Evolutionary conservation across 176 grass and related monocot species (phyloP), one percentile per base, ranked within the genome.

Genomic region (Zoysia japonica): DNA sequence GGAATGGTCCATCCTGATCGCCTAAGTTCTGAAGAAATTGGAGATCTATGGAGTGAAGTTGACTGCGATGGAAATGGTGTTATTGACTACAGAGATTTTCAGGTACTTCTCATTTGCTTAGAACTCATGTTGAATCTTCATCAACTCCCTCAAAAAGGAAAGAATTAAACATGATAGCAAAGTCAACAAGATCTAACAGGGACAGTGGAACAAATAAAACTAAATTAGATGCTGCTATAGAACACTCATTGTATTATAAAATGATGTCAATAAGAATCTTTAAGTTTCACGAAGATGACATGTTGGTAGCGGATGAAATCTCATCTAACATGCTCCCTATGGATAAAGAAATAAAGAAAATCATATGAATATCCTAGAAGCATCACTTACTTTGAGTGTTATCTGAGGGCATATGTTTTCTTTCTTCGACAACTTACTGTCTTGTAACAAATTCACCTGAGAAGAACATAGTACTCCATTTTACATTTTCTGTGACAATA

Each of bases 21-120:
- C 40, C 82, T 97, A 60, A 91, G 35, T 75, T 79, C 84, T 75
- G 67, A 93, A 78, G 93, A 97, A 80, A 87, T 81, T 73, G n/a
- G 89, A 76, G 86, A 87, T 62, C 59, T 93, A 39, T 97, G 90
- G 93, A 75, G 17, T 76, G 90, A 97, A 74, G 85, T 80, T 79
- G 91, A 90, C 70, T 65, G 55, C 1, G 82, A 97, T 35, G 79
- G 87, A 51, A 88, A 91, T 71, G 88, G 89, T 81, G 76, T 88
- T 78, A 55, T 97, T 65, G 76, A 88, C 80, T 90, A 88, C 68
- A 74, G 82, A 88, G 87, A 97, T 86, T 97, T 93, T 91, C 79
- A 88, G 88, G 93, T 93, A 87, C 55, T 64, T 41, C 54, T 5
- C 5, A 66, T 16, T 75, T 11, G 13, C 61, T 67, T 65, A 49